A percentile compares a stretch with the other conserved stretches of the same genome.
phyloP scores from a whole-genome alignment of 1,284 basidiomycete species.

The Moniliella sp. region DNA sequence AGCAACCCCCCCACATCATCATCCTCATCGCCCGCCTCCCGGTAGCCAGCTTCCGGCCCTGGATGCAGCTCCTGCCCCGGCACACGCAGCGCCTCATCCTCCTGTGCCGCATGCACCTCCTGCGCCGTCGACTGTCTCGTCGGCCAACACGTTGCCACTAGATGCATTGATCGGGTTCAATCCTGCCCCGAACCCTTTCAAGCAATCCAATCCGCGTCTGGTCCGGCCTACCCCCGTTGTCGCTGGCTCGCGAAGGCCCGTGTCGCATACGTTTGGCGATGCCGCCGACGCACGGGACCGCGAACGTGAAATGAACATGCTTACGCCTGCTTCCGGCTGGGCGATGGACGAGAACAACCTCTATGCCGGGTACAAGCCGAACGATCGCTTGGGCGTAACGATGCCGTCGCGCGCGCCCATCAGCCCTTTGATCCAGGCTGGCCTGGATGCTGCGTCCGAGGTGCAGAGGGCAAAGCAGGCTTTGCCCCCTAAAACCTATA shows the following conservation, averaged over 20 bases:
- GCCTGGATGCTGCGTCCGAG: constrained; percentile 24
- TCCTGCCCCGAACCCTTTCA: constrained; percentile 22
- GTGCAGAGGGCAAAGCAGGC: constrained; percentile 21
- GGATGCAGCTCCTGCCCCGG: too few relatives aligned
- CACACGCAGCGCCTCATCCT: too few relatives aligned
- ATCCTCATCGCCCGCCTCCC: constrained; percentile 2
- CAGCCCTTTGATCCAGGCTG: constrained; percentile 30
- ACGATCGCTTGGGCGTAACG: constrained; percentile 10
- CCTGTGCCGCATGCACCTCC: constrained; percentile 7
- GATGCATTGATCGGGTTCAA: constrained; percentile 17
- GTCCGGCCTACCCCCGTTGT: constrained; percentile 22
- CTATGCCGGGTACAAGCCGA: too few relatives aligned
- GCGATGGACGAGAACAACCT: too few relatives aligned
- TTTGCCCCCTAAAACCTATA: constrained; percentile 30
- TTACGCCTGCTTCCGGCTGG: too few relatives aligned
- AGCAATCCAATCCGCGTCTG: constrained; percentile 19
- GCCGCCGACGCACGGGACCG: background rate
- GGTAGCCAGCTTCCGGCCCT: too few relatives aligned
- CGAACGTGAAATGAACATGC: too few relatives aligned
- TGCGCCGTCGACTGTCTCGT: constrained; percentile 5
- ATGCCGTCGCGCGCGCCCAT: constrained; percentile 17
- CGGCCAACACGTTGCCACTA: constrained; percentile 4
- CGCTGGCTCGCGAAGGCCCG: constrained; percentile 4
- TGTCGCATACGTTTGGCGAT: constrained; percentile 1
- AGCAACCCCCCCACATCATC: background rate